Evolutionary conservation across 225 moss, liverwort and hornwort genomes (phyloP).

Genomic region (Anthoceros angustus): DNA sequence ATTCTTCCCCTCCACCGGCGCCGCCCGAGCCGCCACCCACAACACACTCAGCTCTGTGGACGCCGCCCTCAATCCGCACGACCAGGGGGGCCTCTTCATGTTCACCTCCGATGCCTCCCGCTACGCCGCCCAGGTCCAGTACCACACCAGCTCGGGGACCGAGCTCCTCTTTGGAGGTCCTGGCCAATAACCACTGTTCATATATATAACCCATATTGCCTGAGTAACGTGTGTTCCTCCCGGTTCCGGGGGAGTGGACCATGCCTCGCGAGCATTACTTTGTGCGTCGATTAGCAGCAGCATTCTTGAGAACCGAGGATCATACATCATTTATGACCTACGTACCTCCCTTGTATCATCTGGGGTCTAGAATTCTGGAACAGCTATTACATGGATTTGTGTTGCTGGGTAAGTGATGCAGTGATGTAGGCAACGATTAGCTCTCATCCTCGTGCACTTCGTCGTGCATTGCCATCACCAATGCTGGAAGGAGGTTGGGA

Average conservation of each 20-base stretch:
- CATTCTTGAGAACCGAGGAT: too few species aligned
- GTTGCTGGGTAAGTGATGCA: too few species aligned
- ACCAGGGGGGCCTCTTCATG: background rate
- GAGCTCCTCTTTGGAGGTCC: background rate
- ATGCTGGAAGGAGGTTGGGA: too few species aligned
- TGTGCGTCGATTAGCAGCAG: too few species aligned
- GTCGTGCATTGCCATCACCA: too few species aligned
- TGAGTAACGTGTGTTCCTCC: background rate
- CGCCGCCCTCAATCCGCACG: background rate
- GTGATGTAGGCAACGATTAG: too few species aligned
- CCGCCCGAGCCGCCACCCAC: slow-evolving; percentile 8
- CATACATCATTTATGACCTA: too few species aligned
- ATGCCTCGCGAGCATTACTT: too few species aligned
- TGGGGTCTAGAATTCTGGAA: too few species aligned
- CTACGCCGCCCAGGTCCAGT: background rate
- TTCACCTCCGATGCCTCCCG: background rate
- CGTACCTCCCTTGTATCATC: too few species aligned
- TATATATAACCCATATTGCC: background rate
- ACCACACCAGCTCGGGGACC: background rate
- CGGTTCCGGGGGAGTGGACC: background rate
- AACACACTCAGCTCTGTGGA: background rate
- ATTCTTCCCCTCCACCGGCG: slow-evolving; percentile 10
- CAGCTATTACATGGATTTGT: too few species aligned
- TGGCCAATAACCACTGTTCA: background rate
- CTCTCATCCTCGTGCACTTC: too few species aligned